These are phyloP conservation scores for Pseudonitzschia delicatissima DNA, from an alignment of 108 stramenopile species.

Conservation along the genomic window DNA sequence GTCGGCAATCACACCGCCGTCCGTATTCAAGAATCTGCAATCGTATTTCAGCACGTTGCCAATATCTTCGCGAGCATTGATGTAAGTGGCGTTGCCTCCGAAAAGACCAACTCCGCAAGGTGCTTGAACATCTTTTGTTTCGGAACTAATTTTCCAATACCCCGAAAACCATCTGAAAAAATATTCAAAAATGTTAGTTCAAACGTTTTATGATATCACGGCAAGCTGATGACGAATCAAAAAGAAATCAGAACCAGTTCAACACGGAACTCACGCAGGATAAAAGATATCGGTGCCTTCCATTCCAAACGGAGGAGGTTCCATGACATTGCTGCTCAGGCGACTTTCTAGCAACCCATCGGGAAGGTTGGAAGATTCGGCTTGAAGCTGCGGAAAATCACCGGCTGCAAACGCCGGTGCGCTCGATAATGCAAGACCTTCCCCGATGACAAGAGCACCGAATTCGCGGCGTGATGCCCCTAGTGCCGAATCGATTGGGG, in stretches of 20 bases:
- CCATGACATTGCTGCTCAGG: slow-evolving; percentile 35
- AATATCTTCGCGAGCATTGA: slow-evolving; percentile 48
- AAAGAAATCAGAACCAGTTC: background rate
- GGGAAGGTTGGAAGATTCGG: slow-evolving; percentile 23
- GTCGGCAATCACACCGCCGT: slow-evolving; percentile 57
- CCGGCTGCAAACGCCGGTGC: background rate
- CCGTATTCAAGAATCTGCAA: slow-evolving; percentile 51
- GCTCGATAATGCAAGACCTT: background rate
- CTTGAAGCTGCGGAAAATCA: background rate
- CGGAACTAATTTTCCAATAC: slow-evolving; percentile 53
- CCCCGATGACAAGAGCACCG: background rate
- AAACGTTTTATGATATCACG: background rate
- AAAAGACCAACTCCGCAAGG: slow-evolving; percentile 76
- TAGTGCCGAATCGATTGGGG: background rate
- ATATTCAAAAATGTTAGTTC: background rate
- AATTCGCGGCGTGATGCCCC: background rate
- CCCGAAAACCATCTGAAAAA: slow-evolving; percentile 44
- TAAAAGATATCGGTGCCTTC: slow-evolving; percentile 67
- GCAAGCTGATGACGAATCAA: background rate
- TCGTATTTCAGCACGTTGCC: slow-evolving; percentile 48
- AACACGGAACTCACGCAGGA: slow-evolving; percentile 35
- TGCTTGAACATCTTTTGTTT: slow-evolving; percentile 52
- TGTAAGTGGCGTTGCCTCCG: slow-evolving; percentile 65
- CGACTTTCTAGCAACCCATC: slow-evolving; percentile 40
- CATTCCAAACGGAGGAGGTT: slow-evolving; percentile 66